Evolutionary conservation across 1,284 basidiomycete genomes (phyloP), one percentile per base, ranked within the genome.

Genomic region (Apiotrichum porosum): DNA sequence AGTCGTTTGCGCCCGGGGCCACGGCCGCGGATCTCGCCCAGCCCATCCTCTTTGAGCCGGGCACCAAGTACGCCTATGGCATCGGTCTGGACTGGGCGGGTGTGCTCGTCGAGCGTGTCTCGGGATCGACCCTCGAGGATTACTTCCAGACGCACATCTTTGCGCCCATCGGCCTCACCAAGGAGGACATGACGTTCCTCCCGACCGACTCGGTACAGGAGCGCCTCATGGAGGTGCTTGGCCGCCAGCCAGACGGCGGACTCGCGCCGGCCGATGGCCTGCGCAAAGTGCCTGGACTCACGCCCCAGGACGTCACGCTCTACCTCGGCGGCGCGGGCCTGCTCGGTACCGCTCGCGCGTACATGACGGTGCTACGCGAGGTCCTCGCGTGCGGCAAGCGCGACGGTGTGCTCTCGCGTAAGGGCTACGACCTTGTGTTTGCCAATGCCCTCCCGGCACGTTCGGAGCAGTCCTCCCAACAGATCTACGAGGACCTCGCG

Each of bases 31-130:
- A 48, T 1, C 34, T 63, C 19, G 26, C 37, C 17, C 44, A 54
- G 17, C 62, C 65, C 0, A 47, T 64, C 17, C 37, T 60, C 19
- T 69, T 59, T 42, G 61, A 69, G 42, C 69, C 69, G 4, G 66
- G 68, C 3, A 63, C 60, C 0, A 41, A 37, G 8, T 71, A 47
- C 48, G 26, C 23, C 22, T 69, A 71, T 56, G 36, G 43, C 13
- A 51, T 52, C 21, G 63, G 65, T 0, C 65, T 70, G 28, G 75
- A 75, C 44, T 71, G 63, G 65, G 58, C 62, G 17, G 71, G 64
- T 15, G 21, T 58, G 35, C 31, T 69, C 45, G 59, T 74, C 32
- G 49, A 56, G 34, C 62, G 71, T 13, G 35, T 63, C n/a, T 61
- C 56, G 1, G 68, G 66, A 3, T 26, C 53, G 19, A 50, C 49